phyloP scores from a whole-genome alignment of 2,329 filamentous ascomycete species.

The Exophiala oligosperma region DNA sequence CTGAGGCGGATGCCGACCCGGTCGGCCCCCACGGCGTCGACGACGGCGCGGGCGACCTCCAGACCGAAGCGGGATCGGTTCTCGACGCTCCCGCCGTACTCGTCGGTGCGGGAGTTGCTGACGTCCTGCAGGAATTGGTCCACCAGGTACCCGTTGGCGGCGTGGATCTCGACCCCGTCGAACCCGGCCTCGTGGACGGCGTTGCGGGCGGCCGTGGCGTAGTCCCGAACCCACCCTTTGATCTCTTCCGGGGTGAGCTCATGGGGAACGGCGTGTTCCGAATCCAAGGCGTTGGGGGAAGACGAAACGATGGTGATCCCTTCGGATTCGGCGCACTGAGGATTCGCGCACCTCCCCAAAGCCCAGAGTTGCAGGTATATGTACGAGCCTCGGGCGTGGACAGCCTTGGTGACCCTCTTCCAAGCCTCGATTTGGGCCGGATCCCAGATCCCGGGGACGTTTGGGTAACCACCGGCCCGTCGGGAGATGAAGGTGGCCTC shows the following conservation, averaged over 20 bases:
- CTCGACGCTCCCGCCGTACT: slow-evolving; percentile 52
- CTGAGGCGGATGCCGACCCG: slow-evolving; percentile 50
- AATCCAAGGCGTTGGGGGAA: slow-evolving; percentile 1
- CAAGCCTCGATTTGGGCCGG: slow-evolving; percentile 48
- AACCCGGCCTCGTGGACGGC: slow-evolving; percentile 56
- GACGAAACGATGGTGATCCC: slow-evolving; percentile 31
- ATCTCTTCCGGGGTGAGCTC: slow-evolving; percentile 46
- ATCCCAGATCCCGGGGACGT: slow-evolving; percentile 23
- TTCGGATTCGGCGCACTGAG: slow-evolving; percentile 34
- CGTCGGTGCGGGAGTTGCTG: slow-evolving; percentile 51
- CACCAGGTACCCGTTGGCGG: slow-evolving; percentile 51
- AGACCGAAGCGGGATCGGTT: slow-evolving; percentile 57
- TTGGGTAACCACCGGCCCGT: slow-evolving; percentile 12
- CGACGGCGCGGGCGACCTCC: slow-evolving; percentile 43
- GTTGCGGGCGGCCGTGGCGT: slow-evolving; percentile 47
- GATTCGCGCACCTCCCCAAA: slow-evolving; percentile 56
- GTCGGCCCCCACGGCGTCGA: slow-evolving; percentile 33
- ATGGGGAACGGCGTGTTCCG: slow-evolving; percentile 25
- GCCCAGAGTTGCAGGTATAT: slow-evolving; percentile 56
- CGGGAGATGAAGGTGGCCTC: slow-evolving; percentile 27
- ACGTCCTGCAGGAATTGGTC: slow-evolving; percentile 55
- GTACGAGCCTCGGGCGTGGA: slow-evolving; percentile 52
- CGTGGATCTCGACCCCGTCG: slow-evolving; percentile 50
- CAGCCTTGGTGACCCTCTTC: slow-evolving; percentile 52
- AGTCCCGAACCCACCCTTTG: slow-evolving; percentile 41